phyloP scores from a whole-genome alignment of 179 eudicot genomes.

The Beta lomatogona region DNA sequence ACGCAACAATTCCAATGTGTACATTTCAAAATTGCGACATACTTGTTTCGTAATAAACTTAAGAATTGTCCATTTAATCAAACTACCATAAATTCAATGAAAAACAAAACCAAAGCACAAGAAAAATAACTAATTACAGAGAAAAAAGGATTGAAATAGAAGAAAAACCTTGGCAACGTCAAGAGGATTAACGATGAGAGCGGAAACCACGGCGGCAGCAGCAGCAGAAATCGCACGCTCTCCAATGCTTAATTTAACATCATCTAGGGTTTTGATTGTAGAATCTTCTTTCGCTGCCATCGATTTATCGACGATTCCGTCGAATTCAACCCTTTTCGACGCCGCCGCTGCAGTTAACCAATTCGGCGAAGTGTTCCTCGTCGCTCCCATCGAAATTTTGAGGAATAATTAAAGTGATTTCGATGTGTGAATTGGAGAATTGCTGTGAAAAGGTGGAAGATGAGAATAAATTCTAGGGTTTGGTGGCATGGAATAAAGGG shows the following conservation, averaged over 20 bases:
- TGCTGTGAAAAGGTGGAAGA: background rate
- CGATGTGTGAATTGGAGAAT: background rate
- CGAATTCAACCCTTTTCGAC: constrained; percentile 41
- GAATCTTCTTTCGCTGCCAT: constrained; percentile 14
- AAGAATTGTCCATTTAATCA: background rate
- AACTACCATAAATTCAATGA: background rate
- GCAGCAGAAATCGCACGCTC: constrained; percentile 78
- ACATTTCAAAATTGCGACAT: background rate
- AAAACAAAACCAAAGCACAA: background rate
- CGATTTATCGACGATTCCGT: constrained; percentile 27
- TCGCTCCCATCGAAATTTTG: constrained; percentile 33
- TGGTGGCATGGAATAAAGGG: constrained; percentile 51
- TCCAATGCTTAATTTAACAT: constrained; percentile 43
- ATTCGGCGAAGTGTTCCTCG: constrained; percentile 45
- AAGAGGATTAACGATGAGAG: constrained; percentile 86
- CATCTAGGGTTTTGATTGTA: constrained; percentile 25
- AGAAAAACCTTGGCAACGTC: constrained; percentile 82
- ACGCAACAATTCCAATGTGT: background rate
- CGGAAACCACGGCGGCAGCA: constrained; percentile 84
- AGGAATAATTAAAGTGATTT: background rate
- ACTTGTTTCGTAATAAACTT: too few species aligned
- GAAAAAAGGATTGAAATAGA: background rate
- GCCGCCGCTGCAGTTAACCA: constrained; percentile 50
- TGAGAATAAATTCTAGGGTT: background rate
- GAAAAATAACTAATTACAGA: background rate